A percentile compares a stretch with the other conserved stretches of the same genome.
Conservation (phyloP, 768 basidiomycete genomes). For the Trametopsis cervina region DNA sequence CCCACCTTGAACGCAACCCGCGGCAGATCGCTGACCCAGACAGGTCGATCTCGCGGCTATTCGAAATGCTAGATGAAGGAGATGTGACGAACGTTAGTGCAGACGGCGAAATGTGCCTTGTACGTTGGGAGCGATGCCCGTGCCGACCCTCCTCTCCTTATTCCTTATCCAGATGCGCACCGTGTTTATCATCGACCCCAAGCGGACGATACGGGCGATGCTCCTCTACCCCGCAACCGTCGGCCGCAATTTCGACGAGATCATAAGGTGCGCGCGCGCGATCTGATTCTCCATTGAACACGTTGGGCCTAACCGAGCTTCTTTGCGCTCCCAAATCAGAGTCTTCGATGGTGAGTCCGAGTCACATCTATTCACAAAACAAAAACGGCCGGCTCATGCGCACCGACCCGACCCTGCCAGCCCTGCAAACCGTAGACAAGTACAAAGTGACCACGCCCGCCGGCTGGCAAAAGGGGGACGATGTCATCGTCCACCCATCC, state of each 20-base stretch:
- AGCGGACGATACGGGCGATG: conserved; percentile 87
- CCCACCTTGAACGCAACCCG: not conserved
- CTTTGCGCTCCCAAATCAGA: no score
- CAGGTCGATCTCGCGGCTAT: conserved; percentile 74
- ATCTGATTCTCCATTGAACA: no score
- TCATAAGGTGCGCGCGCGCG: conserved; percentile 46
- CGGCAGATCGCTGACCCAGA: conserved; percentile 84
- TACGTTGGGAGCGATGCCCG: conserved; percentile 19
- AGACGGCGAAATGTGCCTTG: conserved; percentile 91
- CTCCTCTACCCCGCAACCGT: conserved; percentile 92
- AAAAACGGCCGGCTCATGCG: not conserved
- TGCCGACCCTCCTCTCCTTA: not conserved
- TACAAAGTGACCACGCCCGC: conserved; percentile 85
- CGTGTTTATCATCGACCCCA: conserved; percentile 96
- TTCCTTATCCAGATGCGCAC: conserved; percentile 70
- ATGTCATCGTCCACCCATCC: conserved; percentile 85
- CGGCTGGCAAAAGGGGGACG: conserved; percentile 90
- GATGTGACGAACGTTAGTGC: conserved; percentile 83
- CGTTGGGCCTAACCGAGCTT: no score
- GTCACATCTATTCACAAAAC: no score
- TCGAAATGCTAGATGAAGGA: conserved; percentile 95
- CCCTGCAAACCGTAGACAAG: conserved; percentile 87
- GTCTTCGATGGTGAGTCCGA: conserved; percentile 59
- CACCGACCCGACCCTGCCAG: conserved; percentile 23
- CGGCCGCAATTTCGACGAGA: conserved; percentile 85